Evolutionary conservation across 768 basidiomycete genomes (phyloP).

Genomic region (Lyophyllum shimeji): DNA sequence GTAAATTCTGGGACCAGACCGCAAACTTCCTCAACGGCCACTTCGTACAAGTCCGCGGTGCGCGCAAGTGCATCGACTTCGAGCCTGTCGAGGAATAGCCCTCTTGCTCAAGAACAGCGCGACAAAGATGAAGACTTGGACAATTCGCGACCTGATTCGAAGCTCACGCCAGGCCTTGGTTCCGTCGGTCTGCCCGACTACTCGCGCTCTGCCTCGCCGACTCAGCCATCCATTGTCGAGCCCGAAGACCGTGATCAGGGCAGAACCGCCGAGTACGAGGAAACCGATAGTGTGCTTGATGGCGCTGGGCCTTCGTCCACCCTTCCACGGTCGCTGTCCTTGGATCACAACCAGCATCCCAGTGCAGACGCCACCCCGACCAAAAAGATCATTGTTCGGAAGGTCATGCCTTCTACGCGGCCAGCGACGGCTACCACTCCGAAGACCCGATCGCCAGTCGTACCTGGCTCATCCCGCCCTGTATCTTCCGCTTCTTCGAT

Average conservation of each 20-base stretch:
- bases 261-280: conserved; percentile 8
- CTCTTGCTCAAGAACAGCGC: conserved; percentile 1
- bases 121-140: conserved; percentile 24
- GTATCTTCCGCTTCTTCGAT: conserved; percentile 34
- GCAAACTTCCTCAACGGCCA: conserved; percentile 16
- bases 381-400: conserved; percentile 13
- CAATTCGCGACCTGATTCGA: conserved; percentile 67
- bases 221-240: conserved; percentile 23
- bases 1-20: conserved; percentile 8
- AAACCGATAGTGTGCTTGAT: conserved; percentile 3
- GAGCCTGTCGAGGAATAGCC: conserved; percentile 12
- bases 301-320: not conserved
- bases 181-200: conserved; percentile 16
- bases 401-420: conserved; percentile 8
- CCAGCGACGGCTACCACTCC: not conserved
- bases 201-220: conserved; percentile 17
- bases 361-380: not conserved
- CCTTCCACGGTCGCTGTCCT: conserved; percentile 7
- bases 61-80: conserved; percentile 30
- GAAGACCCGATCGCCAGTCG: not conserved
- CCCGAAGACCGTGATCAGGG: conserved; percentile 15
- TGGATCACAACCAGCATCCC: conserved; percentile 14
- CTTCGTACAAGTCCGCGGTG: conserved; percentile 47
- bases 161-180: conserved; percentile 54
- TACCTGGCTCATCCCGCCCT: conserved; percentile 15